phyloP scores from a whole-genome alignment of 148 eudicot genomes.

The Rhododendron kiyosumense region DNA sequence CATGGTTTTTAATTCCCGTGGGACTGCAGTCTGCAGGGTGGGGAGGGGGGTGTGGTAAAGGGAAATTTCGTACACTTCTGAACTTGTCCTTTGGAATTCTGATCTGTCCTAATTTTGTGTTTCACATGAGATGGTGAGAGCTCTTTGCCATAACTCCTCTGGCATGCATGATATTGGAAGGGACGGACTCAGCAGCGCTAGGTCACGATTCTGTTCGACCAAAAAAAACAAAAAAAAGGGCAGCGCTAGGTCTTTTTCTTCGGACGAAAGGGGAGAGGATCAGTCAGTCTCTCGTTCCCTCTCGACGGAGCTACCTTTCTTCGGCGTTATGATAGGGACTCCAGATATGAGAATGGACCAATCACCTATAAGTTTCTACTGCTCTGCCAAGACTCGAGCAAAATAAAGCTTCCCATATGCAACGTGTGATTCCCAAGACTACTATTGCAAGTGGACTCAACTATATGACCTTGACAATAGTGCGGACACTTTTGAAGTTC shows the following conservation, averaged over 20 bases:
- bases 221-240: no score
- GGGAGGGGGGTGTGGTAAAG: background rate
- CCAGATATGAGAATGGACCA: no score
- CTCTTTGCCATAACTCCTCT: background rate
- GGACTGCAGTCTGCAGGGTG: constrained; percentile 2
- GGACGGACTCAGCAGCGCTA: background rate
- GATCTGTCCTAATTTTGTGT: background rate
- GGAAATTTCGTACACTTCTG: background rate
- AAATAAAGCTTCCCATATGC: no score
- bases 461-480: no score
- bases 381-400: no score
- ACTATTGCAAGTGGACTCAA: no score
- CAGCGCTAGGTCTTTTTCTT: background rate
- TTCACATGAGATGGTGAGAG: background rate
- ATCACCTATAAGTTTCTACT: no score
- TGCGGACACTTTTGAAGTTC: no score
- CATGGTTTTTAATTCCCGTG: background rate
- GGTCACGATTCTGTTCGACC: no score
- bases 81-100: background rate
- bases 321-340: background rate
- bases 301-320: background rate
- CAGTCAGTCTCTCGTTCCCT: no score
- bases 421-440: no score
- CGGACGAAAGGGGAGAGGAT: background rate
- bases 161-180: background rate